Conservation (phyloP, 2,329 filamentous ascomycete species). For the Stagonosporopsis rhizophila region DNA sequence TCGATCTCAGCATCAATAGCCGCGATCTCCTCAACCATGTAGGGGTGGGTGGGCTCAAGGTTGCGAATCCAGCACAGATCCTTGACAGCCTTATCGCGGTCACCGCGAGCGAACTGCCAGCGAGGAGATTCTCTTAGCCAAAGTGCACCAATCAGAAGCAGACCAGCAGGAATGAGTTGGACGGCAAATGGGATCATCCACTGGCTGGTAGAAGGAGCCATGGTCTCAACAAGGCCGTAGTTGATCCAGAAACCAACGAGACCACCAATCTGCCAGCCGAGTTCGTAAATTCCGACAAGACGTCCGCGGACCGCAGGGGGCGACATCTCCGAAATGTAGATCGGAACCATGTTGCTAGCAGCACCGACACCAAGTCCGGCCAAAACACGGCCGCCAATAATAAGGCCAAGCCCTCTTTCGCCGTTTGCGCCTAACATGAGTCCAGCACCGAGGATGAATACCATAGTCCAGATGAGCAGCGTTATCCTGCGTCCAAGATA, state of each 20-base stretch:
- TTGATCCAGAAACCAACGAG: conserved; percentile 48
- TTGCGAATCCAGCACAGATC: conserved; percentile 69
- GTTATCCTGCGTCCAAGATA: conserved; percentile 71
- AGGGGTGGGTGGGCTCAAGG: conserved; percentile 63
- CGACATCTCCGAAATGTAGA: conserved; percentile 64
- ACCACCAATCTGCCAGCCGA: conserved; percentile 59
- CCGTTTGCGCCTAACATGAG: conserved; percentile 67
- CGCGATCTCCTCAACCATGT: conserved; percentile 76
- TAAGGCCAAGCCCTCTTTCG: conserved; percentile 58
- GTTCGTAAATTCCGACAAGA: conserved; percentile 58
- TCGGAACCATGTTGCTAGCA: conserved; percentile 63
- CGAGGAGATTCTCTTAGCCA: conserved; percentile 56
- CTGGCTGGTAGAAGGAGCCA: conserved; percentile 53
- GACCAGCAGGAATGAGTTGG: conserved; percentile 70
- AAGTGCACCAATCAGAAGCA: conserved; percentile 58
- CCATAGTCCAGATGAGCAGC: conserved; percentile 64
- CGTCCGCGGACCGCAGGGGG: conserved; percentile 66
- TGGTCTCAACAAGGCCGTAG: conserved; percentile 54
- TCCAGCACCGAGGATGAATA: conserved; percentile 74
- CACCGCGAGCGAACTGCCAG: conserved; percentile 54
- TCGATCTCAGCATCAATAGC: conserved; percentile 75
- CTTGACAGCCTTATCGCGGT: conserved; percentile 50
- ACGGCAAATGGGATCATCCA: conserved; percentile 64
- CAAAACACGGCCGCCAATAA: conserved; percentile 63
- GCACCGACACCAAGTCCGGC: conserved; percentile 64